phyloP scores from a whole-genome alignment of 164 flowering plant genomes.

The Macadamia tetraphylla region DNA sequence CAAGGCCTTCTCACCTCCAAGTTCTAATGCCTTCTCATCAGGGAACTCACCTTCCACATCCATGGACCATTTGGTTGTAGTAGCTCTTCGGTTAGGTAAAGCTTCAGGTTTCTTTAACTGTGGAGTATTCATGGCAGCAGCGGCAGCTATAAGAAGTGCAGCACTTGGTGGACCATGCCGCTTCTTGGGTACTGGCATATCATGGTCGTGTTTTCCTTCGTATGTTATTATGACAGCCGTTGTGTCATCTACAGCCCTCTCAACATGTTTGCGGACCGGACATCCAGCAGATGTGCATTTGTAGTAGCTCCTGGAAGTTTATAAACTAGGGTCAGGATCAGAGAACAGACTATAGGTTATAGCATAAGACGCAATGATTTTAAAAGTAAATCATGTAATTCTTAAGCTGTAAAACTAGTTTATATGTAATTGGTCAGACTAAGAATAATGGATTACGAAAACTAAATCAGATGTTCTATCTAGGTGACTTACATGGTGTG shows the following conservation, averaged over 20 bases:
- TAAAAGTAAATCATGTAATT: not conserved
- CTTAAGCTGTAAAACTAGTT: not conserved
- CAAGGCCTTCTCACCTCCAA: constrained; percentile 24
- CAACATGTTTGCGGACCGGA: constrained; percentile 81
- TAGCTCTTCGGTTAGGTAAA: constrained; percentile 19
- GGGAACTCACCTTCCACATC: constrained; percentile 15
- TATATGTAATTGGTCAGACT: no score
- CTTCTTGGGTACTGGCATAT: constrained; percentile 71
- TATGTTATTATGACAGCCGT: constrained; percentile 55
- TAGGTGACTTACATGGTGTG: no score
- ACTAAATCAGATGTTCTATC: no score
- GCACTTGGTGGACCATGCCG: constrained; percentile 48
- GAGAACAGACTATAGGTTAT: not conserved
- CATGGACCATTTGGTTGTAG: constrained; percentile 25
- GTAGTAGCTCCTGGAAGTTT: constrained; percentile 71
- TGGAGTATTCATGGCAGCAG: constrained; percentile 41
- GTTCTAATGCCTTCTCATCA: constrained; percentile 17
- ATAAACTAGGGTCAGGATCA: constrained; percentile 5
- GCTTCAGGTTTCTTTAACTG: constrained; percentile 29
- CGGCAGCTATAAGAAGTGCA: constrained; percentile 44
- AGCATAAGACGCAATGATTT: not conserved
- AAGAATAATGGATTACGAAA: no score
- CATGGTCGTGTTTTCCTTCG: constrained; percentile 81
- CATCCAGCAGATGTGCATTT: constrained; percentile 88
- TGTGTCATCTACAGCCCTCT: constrained; percentile 51